Conservation (phyloP, 176 grass and related monocot species). For the Alopecurus myosuroides region DNA sequence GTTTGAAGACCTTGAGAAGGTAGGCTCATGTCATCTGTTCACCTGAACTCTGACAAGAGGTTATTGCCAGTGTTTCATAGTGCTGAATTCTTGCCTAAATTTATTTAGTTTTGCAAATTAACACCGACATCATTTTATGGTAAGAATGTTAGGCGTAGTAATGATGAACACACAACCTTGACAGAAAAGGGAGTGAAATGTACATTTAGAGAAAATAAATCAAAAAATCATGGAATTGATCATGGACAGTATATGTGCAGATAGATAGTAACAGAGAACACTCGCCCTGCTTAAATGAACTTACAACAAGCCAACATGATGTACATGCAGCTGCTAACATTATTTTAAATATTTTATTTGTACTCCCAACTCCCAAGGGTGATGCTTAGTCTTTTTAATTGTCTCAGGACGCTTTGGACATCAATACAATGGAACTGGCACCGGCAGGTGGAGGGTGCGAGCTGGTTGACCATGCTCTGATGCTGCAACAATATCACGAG, state of each 20-base stretch:
- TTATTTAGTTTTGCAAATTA: background rate
- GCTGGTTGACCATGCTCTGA: background rate
- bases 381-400: background rate
- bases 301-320: background rate
- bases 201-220: no score
- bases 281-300: background rate
- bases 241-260: background rate
- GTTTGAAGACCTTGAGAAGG: slow-evolving; percentile 15
- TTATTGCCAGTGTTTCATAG: background rate
- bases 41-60: background rate
- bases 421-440: background rate
- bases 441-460: background rate
- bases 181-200: no score
- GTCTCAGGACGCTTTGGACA: slow-evolving; percentile 12
- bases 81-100: background rate
- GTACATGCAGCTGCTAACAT: background rate
- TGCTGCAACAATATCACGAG: slow-evolving; percentile 22
- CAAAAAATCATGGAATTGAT: background rate
- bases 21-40: background rate
- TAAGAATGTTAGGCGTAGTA: no score
- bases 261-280: background rate
- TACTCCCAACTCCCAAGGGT: background rate
- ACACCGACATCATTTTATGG: background rate
- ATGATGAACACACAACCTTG: no score
- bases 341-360: background rate